phyloP scores from a whole-genome alignment of 202 grass and related monocot species.

The Schoenoplectus tabernaemontani region DNA sequence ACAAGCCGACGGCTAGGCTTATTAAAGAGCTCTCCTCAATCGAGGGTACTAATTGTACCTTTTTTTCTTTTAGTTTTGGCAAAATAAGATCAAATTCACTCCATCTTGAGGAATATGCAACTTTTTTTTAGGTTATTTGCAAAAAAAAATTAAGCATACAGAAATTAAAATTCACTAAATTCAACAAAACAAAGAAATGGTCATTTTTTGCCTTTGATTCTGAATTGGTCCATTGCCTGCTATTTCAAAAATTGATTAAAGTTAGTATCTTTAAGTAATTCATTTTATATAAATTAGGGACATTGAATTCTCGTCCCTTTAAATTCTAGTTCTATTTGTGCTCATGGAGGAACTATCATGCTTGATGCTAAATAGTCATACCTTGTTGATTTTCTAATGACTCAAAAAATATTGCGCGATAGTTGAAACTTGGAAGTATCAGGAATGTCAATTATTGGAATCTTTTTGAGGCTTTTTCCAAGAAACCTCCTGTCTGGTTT shows the following conservation, averaged over 20 bases:
- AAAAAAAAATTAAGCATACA: background rate
- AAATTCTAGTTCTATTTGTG: background rate
- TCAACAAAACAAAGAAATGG: background rate
- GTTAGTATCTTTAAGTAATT: background rate
- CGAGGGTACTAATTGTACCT: slow-evolving; percentile 39
- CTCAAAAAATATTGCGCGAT: background rate
- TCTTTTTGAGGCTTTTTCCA: background rate
- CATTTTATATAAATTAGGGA: background rate
- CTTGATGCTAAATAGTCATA: background rate
- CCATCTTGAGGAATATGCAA: background rate
- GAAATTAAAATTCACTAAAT: background rate
- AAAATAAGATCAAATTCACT: slow-evolving; percentile 25
- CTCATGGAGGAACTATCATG: background rate
- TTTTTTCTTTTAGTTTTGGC: background rate
- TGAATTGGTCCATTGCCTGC: background rate
- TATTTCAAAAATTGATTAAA: background rate
- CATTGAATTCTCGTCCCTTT: background rate
- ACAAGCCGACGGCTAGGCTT: slow-evolving; percentile 65
- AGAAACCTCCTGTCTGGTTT: background rate
- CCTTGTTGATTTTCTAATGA: background rate
- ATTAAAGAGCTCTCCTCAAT: slow-evolving; percentile 87
- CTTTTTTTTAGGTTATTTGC: background rate
- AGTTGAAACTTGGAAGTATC: background rate
- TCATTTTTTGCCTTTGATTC: background rate
- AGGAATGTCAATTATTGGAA: background rate